A percentile compares a stretch with the other conserved stretches of the same genome.
These are phyloP conservation scores for Maudiozyma turicensis DNA, from an alignment of 805 yeast genomes.

Conservation along the genomic window DNA sequence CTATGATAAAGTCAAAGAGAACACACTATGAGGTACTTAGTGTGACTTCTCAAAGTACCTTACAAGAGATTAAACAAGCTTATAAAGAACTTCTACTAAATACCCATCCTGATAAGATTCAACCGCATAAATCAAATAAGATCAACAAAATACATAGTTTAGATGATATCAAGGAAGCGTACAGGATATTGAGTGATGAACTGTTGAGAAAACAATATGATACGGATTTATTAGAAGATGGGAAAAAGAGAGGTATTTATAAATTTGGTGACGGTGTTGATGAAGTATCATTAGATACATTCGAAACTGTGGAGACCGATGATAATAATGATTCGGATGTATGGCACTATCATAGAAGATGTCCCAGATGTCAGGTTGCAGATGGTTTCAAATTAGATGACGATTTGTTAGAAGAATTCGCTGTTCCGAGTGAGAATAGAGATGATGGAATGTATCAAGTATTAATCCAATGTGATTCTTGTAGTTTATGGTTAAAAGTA, in stretches of 20 bases:
- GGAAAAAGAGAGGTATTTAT: slow-evolving; percentile 28
- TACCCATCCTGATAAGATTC: slow-evolving; percentile 71
- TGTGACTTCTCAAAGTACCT: slow-evolving; percentile 32
- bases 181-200: slow-evolving; percentile 40
- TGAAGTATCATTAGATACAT: slow-evolving; percentile 52
- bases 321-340: slow-evolving; percentile 19
- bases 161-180: slow-evolving; percentile 53
- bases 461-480: slow-evolving; percentile 68
- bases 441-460: slow-evolving; percentile 46
- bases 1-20: background rate
- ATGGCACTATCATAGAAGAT: slow-evolving; percentile 32
- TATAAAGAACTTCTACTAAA: slow-evolving; percentile 51
- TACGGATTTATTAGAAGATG: slow-evolving; percentile 28
- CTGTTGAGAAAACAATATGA: slow-evolving; percentile 43
- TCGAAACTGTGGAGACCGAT: slow-evolving; percentile 23
- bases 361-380: slow-evolving; percentile 55
- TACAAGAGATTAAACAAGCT: slow-evolving; percentile 45
- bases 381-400: slow-evolving; percentile 55
- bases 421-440: slow-evolving; percentile 28
- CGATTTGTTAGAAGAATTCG: slow-evolving; percentile 45
- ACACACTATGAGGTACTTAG: slow-evolving; percentile 54
- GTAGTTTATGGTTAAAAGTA: slow-evolving; percentile 81
- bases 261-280: slow-evolving; percentile 62
- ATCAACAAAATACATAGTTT: background rate
- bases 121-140: background rate